Conservation (phyloP, 345 rosid genomes). For the Rhizophora mangle region DNA sequence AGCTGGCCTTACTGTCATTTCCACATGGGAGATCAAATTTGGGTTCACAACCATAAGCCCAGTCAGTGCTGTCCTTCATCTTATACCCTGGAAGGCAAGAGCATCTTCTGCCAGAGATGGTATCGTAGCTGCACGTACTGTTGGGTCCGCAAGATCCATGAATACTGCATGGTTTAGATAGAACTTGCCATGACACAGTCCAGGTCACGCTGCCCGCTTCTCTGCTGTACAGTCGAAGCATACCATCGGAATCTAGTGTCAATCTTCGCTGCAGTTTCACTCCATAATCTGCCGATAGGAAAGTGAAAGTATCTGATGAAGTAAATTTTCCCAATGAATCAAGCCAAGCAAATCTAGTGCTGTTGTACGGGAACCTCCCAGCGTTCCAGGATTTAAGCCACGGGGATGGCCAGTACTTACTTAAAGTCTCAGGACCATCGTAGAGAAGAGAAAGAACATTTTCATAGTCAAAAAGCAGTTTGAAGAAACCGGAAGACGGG, state of each 20-base stretch:
- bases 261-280: constrained; percentile 18
- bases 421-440: constrained; percentile 20
- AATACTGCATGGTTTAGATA: constrained; percentile 13
- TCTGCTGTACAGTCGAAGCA: constrained; percentile 32
- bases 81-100: constrained; percentile 31
- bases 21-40: constrained; percentile 19
- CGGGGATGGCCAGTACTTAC: constrained; percentile 31
- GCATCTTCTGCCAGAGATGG: constrained; percentile 23
- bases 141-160: constrained; percentile 39
- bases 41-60: constrained; percentile 36
- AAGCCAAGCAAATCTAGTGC: constrained; percentile 22
- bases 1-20: not conserved
- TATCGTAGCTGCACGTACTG: constrained; percentile 28
- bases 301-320: constrained; percentile 23
- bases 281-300: constrained; percentile 27
- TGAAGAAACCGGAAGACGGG: constrained; percentile 28
- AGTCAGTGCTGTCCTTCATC: constrained; percentile 16
- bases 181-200: constrained; percentile 34
- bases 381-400: too few relatives aligned
- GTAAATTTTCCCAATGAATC: constrained; percentile 22
- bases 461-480: constrained; percentile 23
- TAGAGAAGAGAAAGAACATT: constrained; percentile 26
- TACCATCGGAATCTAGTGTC: constrained; percentile 40
- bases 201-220: not conserved
- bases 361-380: constrained; percentile 19